Base-by-base conservation (phyloP, 2,329 filamentous ascomycete genomes). In the Colletotrichum sojae region DNA sequence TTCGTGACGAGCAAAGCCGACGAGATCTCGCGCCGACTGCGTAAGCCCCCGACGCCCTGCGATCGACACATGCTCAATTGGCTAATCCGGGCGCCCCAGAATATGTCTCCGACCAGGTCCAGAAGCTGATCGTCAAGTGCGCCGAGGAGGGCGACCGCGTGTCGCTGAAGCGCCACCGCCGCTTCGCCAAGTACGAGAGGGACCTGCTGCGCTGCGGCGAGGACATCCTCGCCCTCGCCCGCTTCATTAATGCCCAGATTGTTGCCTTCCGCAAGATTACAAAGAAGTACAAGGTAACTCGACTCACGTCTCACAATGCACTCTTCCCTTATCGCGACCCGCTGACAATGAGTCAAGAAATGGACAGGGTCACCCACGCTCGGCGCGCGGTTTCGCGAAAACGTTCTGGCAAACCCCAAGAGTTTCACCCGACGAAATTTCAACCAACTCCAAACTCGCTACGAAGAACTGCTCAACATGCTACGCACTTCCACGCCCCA, bases 1-100 rank as follows among this genome's bases (percentile, higher is more conserved):
- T 96, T 97, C 78, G 90, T 95, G 31, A 86, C 85, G 71, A 94
- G 92, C 83, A 97, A 96, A 80, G 88, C 91, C 63, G 91, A 93
- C 67, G 94, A 96, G 80, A 91, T 96, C 65, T 85, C 88, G 40
- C 85, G 92, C 16, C 86, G 93, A 52, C 79, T 95, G 58, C 85
- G 91, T 92, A 43, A 61, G 51, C 43, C 15, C 22, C 20, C 27
- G 3, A n/a, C 16, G n/a, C 9, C 25, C 22, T 16, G 16, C 16
- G 58, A 6, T 15, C 25, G 9, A 12, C 12, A 60, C 16, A 13
- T 8, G 13, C 27, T 45, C 62, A 36, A 66, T 46, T 55, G 46
- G 43, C 67, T 70, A 54, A 69, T 12, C 4, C 16, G 15, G 12
- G n/a, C 6, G 15, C 5, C 62, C 27, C 66, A 88, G 86, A 85